These are phyloP conservation scores for Avena atlantica DNA, from an alignment of 176 grass and related monocot species.

Conservation along the genomic window DNA sequence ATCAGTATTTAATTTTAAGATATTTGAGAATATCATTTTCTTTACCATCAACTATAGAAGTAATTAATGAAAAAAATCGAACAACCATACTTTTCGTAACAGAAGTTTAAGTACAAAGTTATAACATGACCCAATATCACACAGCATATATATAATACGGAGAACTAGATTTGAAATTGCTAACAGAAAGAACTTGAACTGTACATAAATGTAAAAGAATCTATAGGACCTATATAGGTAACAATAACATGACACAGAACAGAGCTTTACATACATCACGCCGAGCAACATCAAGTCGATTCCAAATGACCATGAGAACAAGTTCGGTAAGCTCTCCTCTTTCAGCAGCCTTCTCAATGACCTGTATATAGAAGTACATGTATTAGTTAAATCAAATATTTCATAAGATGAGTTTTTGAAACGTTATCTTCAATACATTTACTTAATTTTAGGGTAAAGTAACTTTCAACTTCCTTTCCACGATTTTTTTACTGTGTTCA, in stretches of 20 bases:
- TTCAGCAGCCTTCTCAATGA: slow-evolving; percentile 93
- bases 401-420: neutral
- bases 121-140: neutral
- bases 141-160: neutral
- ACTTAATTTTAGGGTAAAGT: slow-evolving; percentile 1
- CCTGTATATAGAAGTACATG: slow-evolving; percentile 45
- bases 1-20: neutral
- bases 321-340: slow-evolving; percentile 90
- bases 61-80: neutral
- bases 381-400: slow-evolving; percentile 27
- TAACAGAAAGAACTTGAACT: slow-evolving; percentile 34
- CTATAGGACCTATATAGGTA: slow-evolving; percentile 1
- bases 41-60: neutral
- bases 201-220: neutral
- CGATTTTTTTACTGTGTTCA: neutral
- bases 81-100: slow-evolving; percentile 20
- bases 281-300: slow-evolving; percentile 90
- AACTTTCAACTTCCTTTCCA: slow-evolving; percentile 17
- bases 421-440: neutral
- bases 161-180: slow-evolving; percentile 1
- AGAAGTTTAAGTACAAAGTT: slow-evolving; percentile 3
- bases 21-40: neutral
- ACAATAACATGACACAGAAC: neutral
- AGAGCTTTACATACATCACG: slow-evolving; percentile 77
- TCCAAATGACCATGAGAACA: slow-evolving; percentile 97